Evolutionary conservation across 768 basidiomycete genomes (phyloP), one percentile per base, ranked within the genome.

Genomic region (Pleurotus giganteus): DNA sequence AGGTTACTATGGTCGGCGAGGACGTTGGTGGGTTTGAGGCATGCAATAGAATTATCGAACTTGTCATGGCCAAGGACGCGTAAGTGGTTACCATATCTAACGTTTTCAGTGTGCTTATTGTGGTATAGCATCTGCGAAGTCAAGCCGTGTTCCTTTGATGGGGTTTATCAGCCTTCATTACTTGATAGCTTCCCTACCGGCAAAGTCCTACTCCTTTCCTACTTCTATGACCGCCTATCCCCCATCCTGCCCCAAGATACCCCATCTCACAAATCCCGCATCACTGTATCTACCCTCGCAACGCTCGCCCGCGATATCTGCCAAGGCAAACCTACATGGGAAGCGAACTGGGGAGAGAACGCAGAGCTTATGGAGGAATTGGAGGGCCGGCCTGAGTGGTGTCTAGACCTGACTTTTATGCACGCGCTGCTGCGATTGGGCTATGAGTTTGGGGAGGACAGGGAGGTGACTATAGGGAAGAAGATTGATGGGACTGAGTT

Each of bases 361-460:
- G 24, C 62, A 4, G 63, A 58, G 11, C 36, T 77, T 13, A 71
- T 77, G 65, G 76, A 70, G 0, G 96, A 97, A 64, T 74, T 98
- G 4, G 75, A 81, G 45, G 91, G 76, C 45, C 78, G 95, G 8
- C 94, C 96, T 0, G 96, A 98, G 75, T 95, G 89, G 78, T 99
- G 97, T 68, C 79, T 98, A 36, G 96, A 99, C 68, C 69, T 98
- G 64, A 98, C 92, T 39, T 99, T 96, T 69, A 92, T 94, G 94
- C 85, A 97, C 65, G 86, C 84, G 45, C 69, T 99, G 58, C 69
- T 98, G 54, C 77, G 88, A 56, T 75, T 93, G 2, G 96, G 96
- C 27, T 99, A 98, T 71, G 97, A 95, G 74, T 87, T 98, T 66
- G 77, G 71, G 12, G 85, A 82, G 37, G 75, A 70, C 17, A 68